These are phyloP conservation scores for Dendrobium catenatum DNA, from an alignment of 106 monocot species.

Conservation along the genomic window DNA sequence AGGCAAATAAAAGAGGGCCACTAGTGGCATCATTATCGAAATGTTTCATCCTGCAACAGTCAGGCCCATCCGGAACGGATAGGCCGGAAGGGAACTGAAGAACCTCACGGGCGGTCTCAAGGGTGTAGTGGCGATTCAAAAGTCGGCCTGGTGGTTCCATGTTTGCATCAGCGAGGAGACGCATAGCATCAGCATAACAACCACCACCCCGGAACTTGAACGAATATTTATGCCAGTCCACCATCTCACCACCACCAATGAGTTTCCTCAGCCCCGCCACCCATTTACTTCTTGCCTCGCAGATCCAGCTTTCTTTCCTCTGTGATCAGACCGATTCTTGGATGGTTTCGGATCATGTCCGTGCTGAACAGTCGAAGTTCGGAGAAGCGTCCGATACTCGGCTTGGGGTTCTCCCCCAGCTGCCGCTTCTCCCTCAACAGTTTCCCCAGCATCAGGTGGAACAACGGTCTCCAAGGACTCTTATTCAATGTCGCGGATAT, in stretches of 20 bases:
- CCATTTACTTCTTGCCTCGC: neutral
- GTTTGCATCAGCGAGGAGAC: neutral
- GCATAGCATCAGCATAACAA: neutral
- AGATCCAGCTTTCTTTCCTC: neutral
- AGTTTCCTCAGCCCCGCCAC: neutral
- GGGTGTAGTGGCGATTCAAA: neutral
- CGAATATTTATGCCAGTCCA: neutral
- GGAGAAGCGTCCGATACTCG: no score
- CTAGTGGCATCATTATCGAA: neutral
- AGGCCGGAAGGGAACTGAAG: neutral
- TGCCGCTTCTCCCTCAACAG: neutral
- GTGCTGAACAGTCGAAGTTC: neutral
- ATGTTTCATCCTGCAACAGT: neutral
- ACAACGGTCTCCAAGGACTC: neutral
- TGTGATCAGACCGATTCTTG: neutral
- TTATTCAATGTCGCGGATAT: neutral
- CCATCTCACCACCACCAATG: neutral
- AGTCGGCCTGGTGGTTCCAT: neutral
- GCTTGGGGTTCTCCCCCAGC: no score
- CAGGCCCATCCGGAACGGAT: neutral
- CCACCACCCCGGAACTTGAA: neutral
- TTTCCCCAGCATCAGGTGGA: neutral
- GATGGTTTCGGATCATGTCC: neutral
- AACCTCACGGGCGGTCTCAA: neutral
- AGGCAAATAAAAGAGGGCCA: neutral